Conservation (phyloP, 345 rosid species). For the Limnanthes douglasii region DNA sequence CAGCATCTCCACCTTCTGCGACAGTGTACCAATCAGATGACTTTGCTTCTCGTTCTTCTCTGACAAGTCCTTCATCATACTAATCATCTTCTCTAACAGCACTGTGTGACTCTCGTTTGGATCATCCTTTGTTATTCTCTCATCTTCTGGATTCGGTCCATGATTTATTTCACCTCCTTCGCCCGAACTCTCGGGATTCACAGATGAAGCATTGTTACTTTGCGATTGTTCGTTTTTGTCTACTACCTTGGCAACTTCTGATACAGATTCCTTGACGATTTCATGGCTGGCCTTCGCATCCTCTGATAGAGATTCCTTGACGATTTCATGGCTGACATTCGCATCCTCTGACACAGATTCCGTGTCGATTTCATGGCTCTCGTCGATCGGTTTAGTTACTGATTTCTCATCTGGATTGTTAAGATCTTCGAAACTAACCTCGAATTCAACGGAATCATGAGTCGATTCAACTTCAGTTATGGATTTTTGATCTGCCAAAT, state of each 20-base stretch:
- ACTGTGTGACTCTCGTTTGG: too few species aligned
- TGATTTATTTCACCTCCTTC: conserved; percentile 5
- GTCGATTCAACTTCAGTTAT: neutral
- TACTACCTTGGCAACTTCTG: conserved; percentile 1
- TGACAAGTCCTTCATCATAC: conserved; percentile 24
- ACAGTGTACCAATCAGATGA: conserved; percentile 19
- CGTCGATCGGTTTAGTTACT: neutral
- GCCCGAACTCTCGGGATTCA: conserved; percentile 1
- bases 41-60: conserved; percentile 40
- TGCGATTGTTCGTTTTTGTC: conserved; percentile 2
- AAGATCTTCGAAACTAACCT: neutral
- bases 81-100: conserved; percentile 50
- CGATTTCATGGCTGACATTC: neutral
- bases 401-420: neutral
- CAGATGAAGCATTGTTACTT: conserved; percentile 11
- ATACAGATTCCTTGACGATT: too few species aligned
- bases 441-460: neutral
- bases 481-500: neutral
- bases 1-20: conserved; percentile 37
- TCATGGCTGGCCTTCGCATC: too few species aligned
- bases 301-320: too few species aligned
- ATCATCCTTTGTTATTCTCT: conserved; percentile 38
- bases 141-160: conserved; percentile 8
- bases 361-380: neutral
- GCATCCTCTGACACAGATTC: neutral